Base-by-base conservation (phyloP, 2,329 filamentous ascomycete species). In the Fusarium austroafricanum region DNA sequence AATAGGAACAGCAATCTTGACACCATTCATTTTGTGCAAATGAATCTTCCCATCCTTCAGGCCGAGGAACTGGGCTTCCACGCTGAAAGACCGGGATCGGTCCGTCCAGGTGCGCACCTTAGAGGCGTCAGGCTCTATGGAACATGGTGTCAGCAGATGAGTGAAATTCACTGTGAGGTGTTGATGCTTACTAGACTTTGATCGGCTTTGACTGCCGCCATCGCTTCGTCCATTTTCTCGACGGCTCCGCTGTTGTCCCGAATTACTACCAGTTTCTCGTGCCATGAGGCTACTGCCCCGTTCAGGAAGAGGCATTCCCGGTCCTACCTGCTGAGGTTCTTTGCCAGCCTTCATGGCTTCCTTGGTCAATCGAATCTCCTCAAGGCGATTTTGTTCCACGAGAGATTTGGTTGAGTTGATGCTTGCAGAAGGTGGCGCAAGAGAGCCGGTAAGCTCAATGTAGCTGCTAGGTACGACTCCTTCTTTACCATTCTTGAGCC, bases 401-500 rank as follows among this genome's bases (percentile, higher is more conserved):
- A 86, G 87, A 10, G 92, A 93, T 74, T 76, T 82, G 46, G 82
- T 81, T 9, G 82, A 79, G 71, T 81, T 83, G 55, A 90, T 73
- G 10, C 89, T 88, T 12, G 76, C 59, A 12, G 83, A 73, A 26
- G 84, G 79, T 35, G 85, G 81, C 6, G 85, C 80, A 10, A 90
- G 79, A 14, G 87, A 86, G 55, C 93, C 93, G 21, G 89, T 94
- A 52, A 97, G 83, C 78, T 99, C 95, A 72, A 99, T 90, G 75
- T 98, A 99, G 79, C 93, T 97, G 83, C 94, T 96, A 15, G 96
- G 96, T 10, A 99, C 94, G 26, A 99, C 96, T 38, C 96, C 96
- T 81, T 97, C 93, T 76, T 94, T 96, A 71, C 93, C 93, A 76
- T 94, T 98, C 82, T 94, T 96, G 67, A 97, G 76, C 35, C 94